phyloP scores from a whole-genome alignment of 2,329 filamentous ascomycete species.

The Polychaeton citri region DNA sequence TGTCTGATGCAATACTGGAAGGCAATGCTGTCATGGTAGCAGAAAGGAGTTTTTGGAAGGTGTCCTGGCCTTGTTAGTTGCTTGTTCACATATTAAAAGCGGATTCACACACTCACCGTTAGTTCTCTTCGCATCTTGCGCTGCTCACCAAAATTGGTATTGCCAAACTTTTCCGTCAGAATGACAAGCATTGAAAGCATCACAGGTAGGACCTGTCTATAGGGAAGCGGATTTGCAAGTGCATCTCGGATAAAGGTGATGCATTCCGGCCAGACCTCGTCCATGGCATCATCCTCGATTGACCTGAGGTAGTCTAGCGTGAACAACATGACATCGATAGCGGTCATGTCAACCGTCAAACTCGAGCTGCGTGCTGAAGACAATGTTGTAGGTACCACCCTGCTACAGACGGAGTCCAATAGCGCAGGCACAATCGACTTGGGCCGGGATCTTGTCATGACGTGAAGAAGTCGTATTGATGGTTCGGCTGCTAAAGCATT shows the following conservation, averaged over 20 bases:
- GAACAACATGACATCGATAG: conserved; percentile 76
- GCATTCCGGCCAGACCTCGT: conserved; percentile 96
- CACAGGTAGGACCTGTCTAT: conserved; percentile 76
- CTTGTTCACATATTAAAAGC: not conserved
- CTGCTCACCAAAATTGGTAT: conserved; percentile 94
- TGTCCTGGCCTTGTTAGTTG: conserved; percentile 47
- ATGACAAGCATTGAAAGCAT: conserved; percentile 81
- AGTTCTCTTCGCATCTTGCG: conserved; percentile 81
- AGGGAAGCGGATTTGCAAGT: conserved; percentile 83
- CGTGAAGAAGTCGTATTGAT: conserved; percentile 77
- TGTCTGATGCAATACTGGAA: conserved; percentile 10
- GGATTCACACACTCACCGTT: conserved; percentile 49
- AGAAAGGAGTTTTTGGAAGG: conserved; percentile 75
- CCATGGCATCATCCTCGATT: conserved; percentile 91
- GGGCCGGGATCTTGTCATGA: conserved; percentile 78
- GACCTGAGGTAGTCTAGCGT: conserved; percentile 80
- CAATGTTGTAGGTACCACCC: conserved; percentile 71
- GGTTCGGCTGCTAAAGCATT: conserved; percentile 30
- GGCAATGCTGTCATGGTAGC: conserved; percentile 69
- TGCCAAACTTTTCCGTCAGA: conserved; percentile 88
- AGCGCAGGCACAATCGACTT: conserved; percentile 86
- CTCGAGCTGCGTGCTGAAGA: conserved; percentile 74
- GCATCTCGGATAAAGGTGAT: conserved; percentile 82
- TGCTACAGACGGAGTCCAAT: conserved; percentile 91
- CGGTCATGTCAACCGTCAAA: conserved; percentile 69